Evolutionary conservation across 768 basidiomycete genomes (phyloP).

Genomic region (Psilocybe cyanescens): DNA sequence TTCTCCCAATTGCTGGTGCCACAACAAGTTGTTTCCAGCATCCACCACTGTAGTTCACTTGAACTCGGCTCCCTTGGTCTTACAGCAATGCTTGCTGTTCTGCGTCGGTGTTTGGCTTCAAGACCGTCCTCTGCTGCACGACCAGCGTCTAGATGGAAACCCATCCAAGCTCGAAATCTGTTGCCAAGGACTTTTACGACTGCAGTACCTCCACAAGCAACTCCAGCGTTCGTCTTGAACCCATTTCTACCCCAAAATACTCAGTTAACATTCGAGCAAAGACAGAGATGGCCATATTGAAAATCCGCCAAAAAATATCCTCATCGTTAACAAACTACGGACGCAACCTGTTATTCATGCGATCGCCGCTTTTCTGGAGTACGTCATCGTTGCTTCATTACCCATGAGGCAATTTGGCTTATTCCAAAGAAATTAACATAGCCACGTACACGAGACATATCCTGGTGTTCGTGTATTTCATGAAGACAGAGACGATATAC

Average conservation of each 20-base stretch:
- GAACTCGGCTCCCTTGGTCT: background rate
- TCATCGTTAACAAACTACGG: slow-evolving; percentile 82
- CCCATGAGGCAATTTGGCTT: slow-evolving; percentile 7
- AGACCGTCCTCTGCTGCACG: background rate
- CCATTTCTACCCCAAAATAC: slow-evolving; percentile 1
- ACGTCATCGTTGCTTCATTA: slow-evolving; percentile 25
- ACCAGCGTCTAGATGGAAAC: background rate
- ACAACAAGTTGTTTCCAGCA: background rate
- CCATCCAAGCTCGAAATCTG: background rate
- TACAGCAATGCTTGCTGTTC: slow-evolving; percentile 18
- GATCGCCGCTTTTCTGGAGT: slow-evolving; percentile 76
- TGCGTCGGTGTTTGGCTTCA: slow-evolving; percentile 15
- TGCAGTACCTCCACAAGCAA: slow-evolving; percentile 19
- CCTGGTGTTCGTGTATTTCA: slow-evolving; percentile 67
- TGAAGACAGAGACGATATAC: slow-evolving; percentile 69
- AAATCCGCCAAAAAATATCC: slow-evolving; percentile 60
- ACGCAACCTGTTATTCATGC: slow-evolving; percentile 79
- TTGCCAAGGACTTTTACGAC: slow-evolving; percentile 9
- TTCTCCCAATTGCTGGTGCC: background rate
- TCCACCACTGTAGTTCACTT: background rate
- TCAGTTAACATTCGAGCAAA: slow-evolving; percentile 34
- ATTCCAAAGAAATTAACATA: slow-evolving; percentile 25
- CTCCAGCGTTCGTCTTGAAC: slow-evolving; percentile 33
- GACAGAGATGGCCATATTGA: slow-evolving; percentile 38
- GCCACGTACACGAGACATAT: slow-evolving; percentile 61